Evolutionary conservation across 176 grass and related monocot genomes (phyloP), one percentile per base, ranked within the genome.

Genomic region (Zoysia japonica): DNA sequence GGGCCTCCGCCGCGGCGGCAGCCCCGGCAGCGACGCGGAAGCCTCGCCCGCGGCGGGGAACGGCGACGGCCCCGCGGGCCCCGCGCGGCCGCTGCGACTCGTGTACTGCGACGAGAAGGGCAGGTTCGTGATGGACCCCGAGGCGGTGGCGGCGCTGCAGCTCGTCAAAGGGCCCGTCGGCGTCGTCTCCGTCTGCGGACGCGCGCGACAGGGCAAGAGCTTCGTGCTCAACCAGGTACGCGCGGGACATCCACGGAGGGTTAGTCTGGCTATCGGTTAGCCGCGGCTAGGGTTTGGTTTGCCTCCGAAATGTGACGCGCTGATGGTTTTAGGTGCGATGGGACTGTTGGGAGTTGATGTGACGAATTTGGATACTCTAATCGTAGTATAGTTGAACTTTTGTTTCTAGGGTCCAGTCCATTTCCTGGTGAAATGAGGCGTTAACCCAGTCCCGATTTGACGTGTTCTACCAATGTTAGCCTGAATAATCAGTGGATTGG

Each of bases 221-320:
- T 98, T 98, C 81, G 91, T 98, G 10, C 92, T 99, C 40, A 99
- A 99, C 80, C 96, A 99, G 96, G 96, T 99, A 78, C 13, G 38
- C 56, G 10, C 19, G 41, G 35, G 12, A 53, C 47, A 13, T 51
- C 28, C 28, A 28, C 28, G 28, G 28, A 28, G 47, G 65, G 14
- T 67, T 59, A 17, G n/a, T 40, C 2, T 47, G 15, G 56, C 9
- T 45, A 28, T 74, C 14, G 51, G 16, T 6, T 56, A 46, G 17
- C 13, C 12, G 71, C 44, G 51, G 16, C 38, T 89, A 72, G 67
- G 82, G 77, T 85, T 89, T 48, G 1, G 13, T 10, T 13, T 11
- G 49, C 9, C 41, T 57, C 5, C 61, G 66, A 56, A 1, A 48
- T 44, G 61, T 7, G 65, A 13, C 65, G 20, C 11, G 59, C 62